phyloP scores from a whole-genome alignment of 2,329 filamentous ascomycete genomes.

The Fusarium veterinarium region DNA sequence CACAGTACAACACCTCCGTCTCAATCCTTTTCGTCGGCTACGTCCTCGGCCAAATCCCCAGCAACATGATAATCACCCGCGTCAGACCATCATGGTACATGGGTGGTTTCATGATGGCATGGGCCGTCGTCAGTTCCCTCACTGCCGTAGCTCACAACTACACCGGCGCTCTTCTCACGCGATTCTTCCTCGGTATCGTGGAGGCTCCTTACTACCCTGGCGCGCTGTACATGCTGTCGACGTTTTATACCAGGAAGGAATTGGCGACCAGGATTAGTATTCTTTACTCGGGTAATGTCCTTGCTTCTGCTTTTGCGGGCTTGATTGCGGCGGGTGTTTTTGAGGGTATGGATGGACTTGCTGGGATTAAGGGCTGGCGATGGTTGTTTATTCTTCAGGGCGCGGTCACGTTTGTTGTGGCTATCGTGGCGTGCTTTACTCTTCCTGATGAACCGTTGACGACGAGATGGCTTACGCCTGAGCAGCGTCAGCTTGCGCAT shows the following conservation, averaged over 20 bases:
- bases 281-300: conserved; percentile 56
- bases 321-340: conserved; percentile 59
- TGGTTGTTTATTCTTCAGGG: conserved; percentile 51
- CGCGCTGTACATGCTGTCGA: conserved; percentile 57
- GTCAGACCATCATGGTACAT: conserved; percentile 59
- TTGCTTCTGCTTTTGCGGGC: conserved; percentile 55
- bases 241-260: conserved; percentile 66
- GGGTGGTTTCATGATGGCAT: conserved; percentile 50
- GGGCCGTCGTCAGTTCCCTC: conserved; percentile 55
- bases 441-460: conserved; percentile 54
- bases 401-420: conserved; percentile 43
- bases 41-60: conserved; percentile 50
- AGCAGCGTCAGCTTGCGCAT: conserved; percentile 57
- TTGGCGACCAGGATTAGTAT: conserved; percentile 57
- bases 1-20: conserved; percentile 50
- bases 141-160: conserved; percentile 57
- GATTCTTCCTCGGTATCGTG: conserved; percentile 56
- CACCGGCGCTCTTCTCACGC: conserved; percentile 54
- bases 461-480: conserved; percentile 51
- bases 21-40: conserved; percentile 55
- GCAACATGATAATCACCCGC: conserved; percentile 56
- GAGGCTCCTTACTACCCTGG: conserved; percentile 56
- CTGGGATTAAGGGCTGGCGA: conserved; percentile 46
- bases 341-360: conserved; percentile 43
- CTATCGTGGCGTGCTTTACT: conserved; percentile 49